These are phyloP conservation scores for Psilocybe tampanensis DNA, from an alignment of 768 basidiomycete genomes.

Conservation along the genomic window DNA sequence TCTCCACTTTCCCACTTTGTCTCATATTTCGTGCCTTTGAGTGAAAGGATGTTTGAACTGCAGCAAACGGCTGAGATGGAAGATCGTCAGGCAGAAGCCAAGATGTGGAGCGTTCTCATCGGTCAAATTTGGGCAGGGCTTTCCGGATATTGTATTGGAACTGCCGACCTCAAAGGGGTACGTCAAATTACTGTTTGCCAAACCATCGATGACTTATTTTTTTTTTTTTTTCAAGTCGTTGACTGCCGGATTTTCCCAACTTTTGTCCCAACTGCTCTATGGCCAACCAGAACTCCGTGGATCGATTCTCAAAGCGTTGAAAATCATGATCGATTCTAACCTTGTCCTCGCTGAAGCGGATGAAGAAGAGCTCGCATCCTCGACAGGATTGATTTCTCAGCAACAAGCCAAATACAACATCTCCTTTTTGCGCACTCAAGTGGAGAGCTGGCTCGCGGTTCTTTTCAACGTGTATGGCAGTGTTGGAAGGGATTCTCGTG, in stretches of 20 bases:
- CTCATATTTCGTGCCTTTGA: conserved; percentile 89
- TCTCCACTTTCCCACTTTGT: conserved; percentile 86
- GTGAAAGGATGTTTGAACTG: conserved; percentile 89
- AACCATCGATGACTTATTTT: neutral
- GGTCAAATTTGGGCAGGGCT: conserved; percentile 94
- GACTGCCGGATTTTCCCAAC: conserved; percentile 75
- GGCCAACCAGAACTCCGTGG: conserved; percentile 83
- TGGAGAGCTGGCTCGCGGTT: conserved; percentile 92
- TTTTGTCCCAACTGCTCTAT: conserved; percentile 94
- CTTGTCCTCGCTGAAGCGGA: conserved; percentile 38
- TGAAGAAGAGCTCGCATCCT: conserved; percentile 30
- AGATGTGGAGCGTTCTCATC: conserved; percentile 93
- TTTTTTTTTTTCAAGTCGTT: conserved; percentile 56
- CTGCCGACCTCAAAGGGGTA: conserved; percentile 75
- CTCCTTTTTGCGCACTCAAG: conserved; percentile 71
- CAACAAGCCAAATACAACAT: conserved; percentile 70
- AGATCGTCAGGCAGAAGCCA: conserved; percentile 79
- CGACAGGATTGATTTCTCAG: conserved; percentile 46
- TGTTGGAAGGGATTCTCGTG: conserved; percentile 72
- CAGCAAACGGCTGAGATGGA: conserved; percentile 80
- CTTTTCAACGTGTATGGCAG: conserved; percentile 96
- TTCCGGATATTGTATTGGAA: conserved; percentile 85
- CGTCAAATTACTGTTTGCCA: conserved; percentile 10
- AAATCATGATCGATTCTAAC: conserved; percentile 81
- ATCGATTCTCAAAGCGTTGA: conserved; percentile 80